Percentiles rank a stretch among this genome's conserved stretches.
Conservation (phyloP, 2,329 filamentous ascomycete species). For the Nectriaceae sp. region DNA sequence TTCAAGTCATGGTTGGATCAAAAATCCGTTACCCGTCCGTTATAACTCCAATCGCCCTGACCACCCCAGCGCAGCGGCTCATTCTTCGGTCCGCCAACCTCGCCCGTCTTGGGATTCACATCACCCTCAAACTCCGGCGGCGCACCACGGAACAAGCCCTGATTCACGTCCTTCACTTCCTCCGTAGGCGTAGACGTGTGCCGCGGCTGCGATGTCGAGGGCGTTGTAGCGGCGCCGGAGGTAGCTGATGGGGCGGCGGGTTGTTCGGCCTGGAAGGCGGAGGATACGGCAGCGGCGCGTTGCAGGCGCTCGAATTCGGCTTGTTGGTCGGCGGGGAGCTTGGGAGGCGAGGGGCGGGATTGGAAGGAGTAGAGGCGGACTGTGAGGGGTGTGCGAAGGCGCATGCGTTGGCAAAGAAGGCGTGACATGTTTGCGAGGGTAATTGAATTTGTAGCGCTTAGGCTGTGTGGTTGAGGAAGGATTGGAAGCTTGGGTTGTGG, state of each 20-base stretch:
- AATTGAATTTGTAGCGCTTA: neutral
- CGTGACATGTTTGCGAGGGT: slow-evolving; percentile 19
- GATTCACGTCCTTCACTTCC: slow-evolving; percentile 47
- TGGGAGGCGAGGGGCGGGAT: slow-evolving; percentile 71
- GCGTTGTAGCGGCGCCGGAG: slow-evolving; percentile 27
- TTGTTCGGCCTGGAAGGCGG: slow-evolving; percentile 41
- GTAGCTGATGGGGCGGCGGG: slow-evolving; percentile 23
- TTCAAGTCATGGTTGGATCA: no score
- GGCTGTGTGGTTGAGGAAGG: neutral
- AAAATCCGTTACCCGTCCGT: slow-evolving; percentile 94
- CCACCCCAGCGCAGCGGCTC: slow-evolving; percentile 89
- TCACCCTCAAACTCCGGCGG: slow-evolving; percentile 93
- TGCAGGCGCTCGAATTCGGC: slow-evolving; percentile 89
- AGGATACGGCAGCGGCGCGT: slow-evolving; percentile 53
- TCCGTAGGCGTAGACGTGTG: slow-evolving; percentile 15
- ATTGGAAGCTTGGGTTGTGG: no score
- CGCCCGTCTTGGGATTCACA: slow-evolving; percentile 87
- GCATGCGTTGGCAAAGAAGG: slow-evolving; percentile 19
- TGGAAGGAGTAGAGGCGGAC: slow-evolving; percentile 46
- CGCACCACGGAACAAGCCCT: slow-evolving; percentile 71
- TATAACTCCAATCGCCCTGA: slow-evolving; percentile 83
- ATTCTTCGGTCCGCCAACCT: slow-evolving; percentile 96
- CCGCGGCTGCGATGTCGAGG: slow-evolving; percentile 22
- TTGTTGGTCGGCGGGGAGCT: slow-evolving; percentile 85
- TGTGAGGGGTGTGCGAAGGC: slow-evolving; percentile 11